Conservation (phyloP, 805 yeast species). For the Maudiozyma bulderi region DNA sequence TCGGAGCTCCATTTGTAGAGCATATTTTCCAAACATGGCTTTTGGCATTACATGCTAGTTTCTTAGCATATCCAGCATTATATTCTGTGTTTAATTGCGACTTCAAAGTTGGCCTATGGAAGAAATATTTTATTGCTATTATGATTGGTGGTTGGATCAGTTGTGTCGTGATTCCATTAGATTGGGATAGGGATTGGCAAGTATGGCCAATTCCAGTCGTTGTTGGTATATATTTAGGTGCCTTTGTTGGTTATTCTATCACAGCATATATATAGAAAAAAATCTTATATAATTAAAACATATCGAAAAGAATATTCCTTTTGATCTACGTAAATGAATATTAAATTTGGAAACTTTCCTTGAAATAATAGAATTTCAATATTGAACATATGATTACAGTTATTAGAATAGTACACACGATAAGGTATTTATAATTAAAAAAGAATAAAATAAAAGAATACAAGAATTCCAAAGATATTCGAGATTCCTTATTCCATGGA, state of each 20-base stretch:
- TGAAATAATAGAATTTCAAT: not conserved
- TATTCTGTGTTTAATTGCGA: slow-evolving; percentile 47
- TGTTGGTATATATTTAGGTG: slow-evolving; percentile 70
- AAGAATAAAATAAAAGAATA: not conserved
- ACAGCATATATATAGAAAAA: slow-evolving; percentile 24
- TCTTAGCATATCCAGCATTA: slow-evolving; percentile 55
- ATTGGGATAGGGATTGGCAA: slow-evolving; percentile 98
- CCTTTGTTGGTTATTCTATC: slow-evolving; percentile 46
- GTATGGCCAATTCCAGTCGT: slow-evolving; percentile 86
- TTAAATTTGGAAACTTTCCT: too few species aligned
- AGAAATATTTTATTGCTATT: slow-evolving; percentile 26
- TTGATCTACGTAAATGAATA: too few species aligned
- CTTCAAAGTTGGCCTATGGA: slow-evolving; percentile 37
- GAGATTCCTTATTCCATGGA: slow-evolving; percentile 8
- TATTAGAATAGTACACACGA: too few species aligned
- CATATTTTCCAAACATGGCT: slow-evolving; percentile 46
- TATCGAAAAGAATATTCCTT: too few species aligned
- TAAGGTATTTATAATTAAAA: not conserved
- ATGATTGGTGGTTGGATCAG: slow-evolving; percentile 82
- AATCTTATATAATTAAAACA: too few species aligned
- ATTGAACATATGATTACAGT: too few species aligned
- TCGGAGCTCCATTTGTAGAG: slow-evolving; percentile 73
- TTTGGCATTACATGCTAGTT: slow-evolving; percentile 51
- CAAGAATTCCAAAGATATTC: not conserved
- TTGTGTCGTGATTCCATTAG: slow-evolving; percentile 86